A percentile compares a stretch with the other conserved stretches of the same genome.
Evolutionary conservation across 805 yeast species (phyloP).

Genomic region (Sporopachydermia quercuum): DNA sequence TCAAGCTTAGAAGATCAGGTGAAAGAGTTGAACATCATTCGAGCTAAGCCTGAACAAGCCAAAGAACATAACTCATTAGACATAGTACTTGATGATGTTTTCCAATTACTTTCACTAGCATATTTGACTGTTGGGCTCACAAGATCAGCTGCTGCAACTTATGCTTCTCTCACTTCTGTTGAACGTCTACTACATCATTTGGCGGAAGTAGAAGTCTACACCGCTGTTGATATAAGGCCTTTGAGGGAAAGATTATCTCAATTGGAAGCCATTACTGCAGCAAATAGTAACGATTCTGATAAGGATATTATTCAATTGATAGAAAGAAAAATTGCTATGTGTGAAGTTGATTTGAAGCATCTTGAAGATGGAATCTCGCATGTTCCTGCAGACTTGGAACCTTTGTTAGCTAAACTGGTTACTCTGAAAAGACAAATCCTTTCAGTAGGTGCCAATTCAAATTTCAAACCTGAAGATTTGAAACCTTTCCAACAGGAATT

Average conservation of each 20-base stretch:
- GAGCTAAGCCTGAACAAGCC: constrained; percentile 14
- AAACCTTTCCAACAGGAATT: constrained; percentile 24
- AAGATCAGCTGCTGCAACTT: constrained; percentile 86
- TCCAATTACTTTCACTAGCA: constrained; percentile 74
- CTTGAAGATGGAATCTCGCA: constrained; percentile 42
- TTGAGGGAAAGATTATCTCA: constrained; percentile 60
- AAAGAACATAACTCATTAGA: constrained; percentile 37
- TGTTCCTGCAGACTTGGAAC: constrained; percentile 34
- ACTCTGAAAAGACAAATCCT: constrained; percentile 47
- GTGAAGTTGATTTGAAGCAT: constrained; percentile 39
- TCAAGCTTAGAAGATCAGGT: constrained; percentile 16
- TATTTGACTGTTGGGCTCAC: constrained; percentile 87
- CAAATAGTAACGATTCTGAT: constrained; percentile 25
- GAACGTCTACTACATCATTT: constrained; percentile 72
- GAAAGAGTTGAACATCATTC: constrained; percentile 16
- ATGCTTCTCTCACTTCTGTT: constrained; percentile 78
- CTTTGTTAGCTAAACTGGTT: constrained; percentile 45
- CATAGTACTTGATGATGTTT: constrained; percentile 68
- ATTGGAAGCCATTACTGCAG: constrained; percentile 45
- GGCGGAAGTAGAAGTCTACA: constrained; percentile 66
- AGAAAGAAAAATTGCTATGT: constrained; percentile 48
- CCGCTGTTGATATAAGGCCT: constrained; percentile 71
- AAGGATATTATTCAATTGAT: constrained; percentile 48
- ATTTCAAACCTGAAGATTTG: constrained; percentile 18
- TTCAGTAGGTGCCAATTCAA: constrained; percentile 30